These are phyloP conservation scores for Ballota nigra DNA, from an alignment of 257 asterid species.

Conservation along the genomic window DNA sequence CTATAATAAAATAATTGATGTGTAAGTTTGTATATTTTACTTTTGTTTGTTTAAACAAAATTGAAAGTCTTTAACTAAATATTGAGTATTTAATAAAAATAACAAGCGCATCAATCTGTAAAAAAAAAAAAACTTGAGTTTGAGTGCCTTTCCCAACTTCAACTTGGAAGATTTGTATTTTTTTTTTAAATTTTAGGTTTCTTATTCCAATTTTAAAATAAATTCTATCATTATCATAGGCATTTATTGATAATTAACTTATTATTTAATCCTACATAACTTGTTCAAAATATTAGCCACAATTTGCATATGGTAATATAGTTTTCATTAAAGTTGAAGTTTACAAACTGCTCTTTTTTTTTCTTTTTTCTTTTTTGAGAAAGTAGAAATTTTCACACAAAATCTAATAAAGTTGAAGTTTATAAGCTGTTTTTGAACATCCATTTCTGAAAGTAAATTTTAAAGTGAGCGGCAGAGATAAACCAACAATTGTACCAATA, in stretches of 20 bases:
- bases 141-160: background rate
- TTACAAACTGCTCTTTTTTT: background rate
- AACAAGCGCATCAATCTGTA: background rate
- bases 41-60: too few species aligned
- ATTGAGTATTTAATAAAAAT: background rate
- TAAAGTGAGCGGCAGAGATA: too few species aligned
- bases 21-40: background rate
- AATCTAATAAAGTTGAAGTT: background rate
- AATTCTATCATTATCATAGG: background rate
- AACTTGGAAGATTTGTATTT: too few species aligned
- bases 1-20: background rate
- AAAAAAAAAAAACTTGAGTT: background rate
- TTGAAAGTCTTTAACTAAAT: background rate
- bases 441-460: too few species aligned
- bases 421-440: background rate
- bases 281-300: background rate
- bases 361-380: too few species aligned
- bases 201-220: background rate
- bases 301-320: background rate
- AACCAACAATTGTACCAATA: too few species aligned
- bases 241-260: background rate
- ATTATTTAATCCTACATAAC: background rate
- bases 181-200: too few species aligned
- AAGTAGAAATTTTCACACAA: too few species aligned
- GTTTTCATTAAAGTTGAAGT: background rate